A percentile compares a stretch with the other conserved stretches of the same genome.
Evolutionary conservation across 2,329 filamentous ascomycete species (phyloP).

Genomic region (Malbranchea cinnamomea): DNA sequence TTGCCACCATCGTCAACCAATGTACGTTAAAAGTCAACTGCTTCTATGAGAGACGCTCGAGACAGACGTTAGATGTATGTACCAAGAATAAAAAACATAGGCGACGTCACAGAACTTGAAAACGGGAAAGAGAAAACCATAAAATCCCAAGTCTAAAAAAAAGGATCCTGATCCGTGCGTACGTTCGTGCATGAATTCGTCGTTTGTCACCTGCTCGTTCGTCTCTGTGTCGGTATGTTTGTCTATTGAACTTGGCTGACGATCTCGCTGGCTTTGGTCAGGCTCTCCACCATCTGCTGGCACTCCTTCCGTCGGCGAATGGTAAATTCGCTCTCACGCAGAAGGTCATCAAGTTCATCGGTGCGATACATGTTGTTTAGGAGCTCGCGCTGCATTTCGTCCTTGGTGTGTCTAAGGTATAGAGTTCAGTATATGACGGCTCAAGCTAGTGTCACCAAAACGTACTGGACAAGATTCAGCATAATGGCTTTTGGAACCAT

Average conservation of each 20-base stretch:
- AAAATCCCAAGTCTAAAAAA: too few relatives aligned
- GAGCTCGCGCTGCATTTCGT: constrained; percentile 95
- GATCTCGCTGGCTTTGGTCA: constrained; percentile 83
- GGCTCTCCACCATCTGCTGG: constrained; percentile 95
- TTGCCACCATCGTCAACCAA: too few relatives aligned
- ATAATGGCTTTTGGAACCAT: constrained; percentile 99
- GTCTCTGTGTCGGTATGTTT: too few relatives aligned
- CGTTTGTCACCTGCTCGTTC: too few relatives aligned
- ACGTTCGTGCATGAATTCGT: too few relatives aligned
- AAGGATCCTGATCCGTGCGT: too few relatives aligned
- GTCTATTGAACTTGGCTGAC: constrained; percentile 58
- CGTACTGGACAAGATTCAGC: constrained; percentile 88
- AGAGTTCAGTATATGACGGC: constrained; percentile 3
- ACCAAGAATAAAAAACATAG: too few relatives aligned
- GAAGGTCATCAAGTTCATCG: constrained; percentile 76
- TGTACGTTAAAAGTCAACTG: too few relatives aligned
- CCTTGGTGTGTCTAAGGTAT: constrained; percentile 63
- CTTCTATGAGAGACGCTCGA: too few relatives aligned
- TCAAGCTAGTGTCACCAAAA: constrained; percentile 15
- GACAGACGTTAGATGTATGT: too few relatives aligned
- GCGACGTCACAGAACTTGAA: too few relatives aligned
- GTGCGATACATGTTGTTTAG: constrained; percentile 95
- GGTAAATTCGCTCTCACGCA: constrained; percentile 98
- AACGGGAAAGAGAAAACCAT: too few relatives aligned
- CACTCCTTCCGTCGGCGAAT: constrained; percentile 91